Base-by-base conservation (phyloP, 2,329 filamentous ascomycete species). In the Lecanicillium sp. region DNA sequence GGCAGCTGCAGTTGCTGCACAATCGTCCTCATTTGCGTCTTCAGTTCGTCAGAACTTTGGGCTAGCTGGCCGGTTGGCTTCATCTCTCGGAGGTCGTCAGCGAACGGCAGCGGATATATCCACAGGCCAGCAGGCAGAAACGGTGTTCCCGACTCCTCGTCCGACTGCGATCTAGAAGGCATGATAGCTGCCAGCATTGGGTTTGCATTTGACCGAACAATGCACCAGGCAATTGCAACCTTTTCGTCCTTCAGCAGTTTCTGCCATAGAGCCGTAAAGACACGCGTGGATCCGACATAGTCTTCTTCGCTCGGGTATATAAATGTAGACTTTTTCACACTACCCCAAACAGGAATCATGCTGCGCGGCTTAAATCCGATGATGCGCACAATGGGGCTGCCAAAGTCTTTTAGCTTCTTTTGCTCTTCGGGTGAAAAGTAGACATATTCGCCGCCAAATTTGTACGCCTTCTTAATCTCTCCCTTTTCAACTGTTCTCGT, bases 271-370 rank as follows among this genome's bases (percentile, higher is more conserved):
- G 92, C 87, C 3, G 89, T 82, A 57, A 97, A 98, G 3, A 95
- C 88, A 7, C 92, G 81, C 0, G 88, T 94, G 2, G 89, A 97
- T 15, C 92, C 92, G 18, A 96, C 74, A 51, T 81, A 94, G 45
- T 87, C 84, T 46, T 88, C 82, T 61, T 98, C 92, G 14, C 84
- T 92, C 0, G 92, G 92, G 53, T 94, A 97, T 42, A 98, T 86
- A 59, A 96, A 98, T 0, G 80, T 87, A 1, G 89, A 86, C 50
- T 89, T 88, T 54, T 85, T 87, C 35, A 86, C 71, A 25, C 86
- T 88, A 2, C 87, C 86, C 88, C 90, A 96, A 14, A 83, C 69
- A 0, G 85, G 84, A 2, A 96, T 68, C 51, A 77, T 66, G 2
- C 75, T 77, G 19, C 85, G 69, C 6, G 87, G 79, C 57, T 97